These are phyloP conservation scores for Penicillium palitans DNA, from an alignment of 2,329 filamentous ascomycete genomes.

Conservation along the genomic window DNA sequence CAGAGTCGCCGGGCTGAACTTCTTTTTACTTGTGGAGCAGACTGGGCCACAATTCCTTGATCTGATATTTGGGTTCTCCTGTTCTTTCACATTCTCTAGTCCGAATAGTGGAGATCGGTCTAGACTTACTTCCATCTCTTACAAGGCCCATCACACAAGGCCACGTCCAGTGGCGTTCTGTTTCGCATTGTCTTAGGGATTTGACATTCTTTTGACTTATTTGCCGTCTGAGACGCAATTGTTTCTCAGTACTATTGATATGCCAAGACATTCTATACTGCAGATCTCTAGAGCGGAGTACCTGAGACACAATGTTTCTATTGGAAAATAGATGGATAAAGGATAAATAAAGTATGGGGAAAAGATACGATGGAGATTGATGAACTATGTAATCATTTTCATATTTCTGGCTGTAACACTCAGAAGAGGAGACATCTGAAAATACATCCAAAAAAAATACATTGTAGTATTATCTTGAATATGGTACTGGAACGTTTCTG, in stretches of 20 bases:
- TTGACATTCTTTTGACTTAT: background rate
- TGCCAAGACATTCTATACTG: conserved; percentile 11
- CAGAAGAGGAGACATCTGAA: background rate
- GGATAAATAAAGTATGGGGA: background rate
- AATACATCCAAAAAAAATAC: background rate
- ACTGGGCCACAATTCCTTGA: background rate
- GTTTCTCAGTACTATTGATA: background rate
- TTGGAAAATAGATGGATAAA: background rate
- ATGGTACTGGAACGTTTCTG: background rate
- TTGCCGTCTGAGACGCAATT: background rate
- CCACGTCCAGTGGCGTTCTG: background rate
- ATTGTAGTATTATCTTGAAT: background rate
- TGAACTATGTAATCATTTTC: background rate
- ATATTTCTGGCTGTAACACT: background rate
- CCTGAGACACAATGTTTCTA: background rate
- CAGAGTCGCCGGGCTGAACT: conserved; percentile 11
- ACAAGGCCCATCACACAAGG: background rate
- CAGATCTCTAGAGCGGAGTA: conserved; percentile 2
- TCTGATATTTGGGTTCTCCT: background rate
- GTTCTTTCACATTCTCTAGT: background rate
- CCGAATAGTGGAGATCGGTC: background rate
- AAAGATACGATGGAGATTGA: background rate
- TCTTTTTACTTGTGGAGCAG: background rate
- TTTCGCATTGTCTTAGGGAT: background rate
- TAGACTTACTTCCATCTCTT: background rate